Percentiles rank a stretch among this genome's conserved stretches.
These are phyloP conservation scores for Podospora comata DNA, from an alignment of 495 filamentous ascomycete genomes.

Conservation along the genomic window DNA sequence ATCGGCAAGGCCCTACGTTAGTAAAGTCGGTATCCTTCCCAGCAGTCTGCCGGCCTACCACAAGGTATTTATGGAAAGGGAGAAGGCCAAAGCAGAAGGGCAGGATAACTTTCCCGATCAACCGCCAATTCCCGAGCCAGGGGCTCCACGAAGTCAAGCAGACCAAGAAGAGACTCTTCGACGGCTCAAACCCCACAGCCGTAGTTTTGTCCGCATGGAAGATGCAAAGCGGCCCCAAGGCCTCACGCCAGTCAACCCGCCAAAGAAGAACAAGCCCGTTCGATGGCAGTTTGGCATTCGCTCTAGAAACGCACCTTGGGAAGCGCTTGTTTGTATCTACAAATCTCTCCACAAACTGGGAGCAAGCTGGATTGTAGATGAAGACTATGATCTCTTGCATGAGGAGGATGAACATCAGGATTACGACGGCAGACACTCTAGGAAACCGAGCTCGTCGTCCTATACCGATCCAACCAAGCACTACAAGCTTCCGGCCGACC, in stretches of 20 bases:
- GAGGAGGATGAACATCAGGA: conserved; percentile 28
- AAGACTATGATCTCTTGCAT: conserved; percentile 48
- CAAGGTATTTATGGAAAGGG: conserved; percentile 78
- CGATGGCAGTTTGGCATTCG: conserved; percentile 98
- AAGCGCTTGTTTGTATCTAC: conserved; percentile 92
- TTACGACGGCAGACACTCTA: conserved; percentile 21
- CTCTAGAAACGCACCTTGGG: conserved; percentile 85
- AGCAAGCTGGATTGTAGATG: conserved; percentile 72
- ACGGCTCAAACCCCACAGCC: conserved; percentile 75
- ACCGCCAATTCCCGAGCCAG: conserved; percentile 46
- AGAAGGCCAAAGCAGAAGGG: conserved; percentile 46
- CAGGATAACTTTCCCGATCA: conserved; percentile 37
- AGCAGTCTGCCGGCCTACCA: conserved; percentile 88
- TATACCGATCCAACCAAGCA: conserved; percentile 37
- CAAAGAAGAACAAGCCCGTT: conserved; percentile 65
- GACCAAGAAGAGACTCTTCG: conserved; percentile 73
- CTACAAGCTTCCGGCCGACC: conserved; percentile 83
- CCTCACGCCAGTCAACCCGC: conserved; percentile 55
- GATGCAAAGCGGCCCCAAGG: conserved; percentile 63
- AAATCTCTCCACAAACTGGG: conserved; percentile 82
- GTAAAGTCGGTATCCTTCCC: conserved; percentile 83
- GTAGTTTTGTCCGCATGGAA: conserved; percentile 56
- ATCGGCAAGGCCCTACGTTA: conserved; percentile 57
- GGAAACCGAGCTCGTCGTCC: conserved; percentile 20
- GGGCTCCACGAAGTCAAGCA: conserved; percentile 57